These are phyloP conservation scores for Fusarium denticulatum DNA, from an alignment of 2,329 filamentous ascomycete species.

Conservation along the genomic window DNA sequence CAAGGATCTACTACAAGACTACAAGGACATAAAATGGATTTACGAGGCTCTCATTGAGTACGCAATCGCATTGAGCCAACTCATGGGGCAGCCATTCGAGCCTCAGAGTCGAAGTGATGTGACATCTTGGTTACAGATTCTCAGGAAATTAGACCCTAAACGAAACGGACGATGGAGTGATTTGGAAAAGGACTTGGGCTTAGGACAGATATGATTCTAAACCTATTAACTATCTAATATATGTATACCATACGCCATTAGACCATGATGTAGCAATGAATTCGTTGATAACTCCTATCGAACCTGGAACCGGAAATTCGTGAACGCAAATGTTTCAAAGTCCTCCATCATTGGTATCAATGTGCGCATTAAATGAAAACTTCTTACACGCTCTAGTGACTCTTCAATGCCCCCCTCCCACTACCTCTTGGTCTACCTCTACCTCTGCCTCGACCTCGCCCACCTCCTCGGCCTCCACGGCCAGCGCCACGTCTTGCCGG, in stretches of 20 bases:
- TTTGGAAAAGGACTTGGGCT: conserved; percentile 59
- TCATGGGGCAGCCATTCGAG: conserved; percentile 58
- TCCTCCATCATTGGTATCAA: conserved; percentile 13
- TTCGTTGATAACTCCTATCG: background rate
- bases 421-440: conserved; percentile 24
- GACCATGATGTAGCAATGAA: background rate
- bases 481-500: conserved; percentile 35
- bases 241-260: background rate
- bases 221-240: background rate
- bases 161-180: conserved; percentile 81
- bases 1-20: conserved; percentile 70
- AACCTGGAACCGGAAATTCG: background rate
- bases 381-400: background rate
- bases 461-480: conserved; percentile 40
- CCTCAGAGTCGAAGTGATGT: conserved; percentile 58
- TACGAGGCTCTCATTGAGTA: conserved; percentile 88
- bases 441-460: conserved; percentile 32
- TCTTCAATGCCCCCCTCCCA: conserved; percentile 20
- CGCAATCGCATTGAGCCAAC: conserved; percentile 65
- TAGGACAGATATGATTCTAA: conserved; percentile 2
- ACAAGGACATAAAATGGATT: conserved; percentile 76
- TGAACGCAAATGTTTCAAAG: background rate
- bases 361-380: conserved; percentile 3
- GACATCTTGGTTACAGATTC: conserved; percentile 67
- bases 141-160: conserved; percentile 78